These are phyloP conservation scores for Neoboletus brunneissimus DNA, from an alignment of 768 basidiomycete genomes.

Conservation along the genomic window DNA sequence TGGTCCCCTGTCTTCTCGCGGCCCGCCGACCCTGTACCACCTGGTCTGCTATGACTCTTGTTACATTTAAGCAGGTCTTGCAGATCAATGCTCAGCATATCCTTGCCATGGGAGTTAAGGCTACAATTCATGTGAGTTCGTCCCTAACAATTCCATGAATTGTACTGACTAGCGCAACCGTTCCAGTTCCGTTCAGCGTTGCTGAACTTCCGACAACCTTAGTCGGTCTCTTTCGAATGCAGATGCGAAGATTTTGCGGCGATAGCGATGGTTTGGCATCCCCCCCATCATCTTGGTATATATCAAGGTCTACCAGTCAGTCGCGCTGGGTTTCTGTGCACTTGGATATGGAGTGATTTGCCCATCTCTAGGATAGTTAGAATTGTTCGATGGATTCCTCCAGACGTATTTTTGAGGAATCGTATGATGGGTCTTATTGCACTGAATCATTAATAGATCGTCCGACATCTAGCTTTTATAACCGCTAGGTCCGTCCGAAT, in stretches of 20 bases:
- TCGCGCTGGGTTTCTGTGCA: too few species aligned
- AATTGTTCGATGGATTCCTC: not conserved
- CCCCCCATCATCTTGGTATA: too few species aligned
- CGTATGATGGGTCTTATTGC: not conserved
- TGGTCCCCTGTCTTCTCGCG: not conserved
- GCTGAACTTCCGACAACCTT: not conserved
- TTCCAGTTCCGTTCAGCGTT: not conserved
- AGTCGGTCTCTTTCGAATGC: slow-evolving; percentile 7
- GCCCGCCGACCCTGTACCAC: not conserved
- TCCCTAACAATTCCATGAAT: not conserved
- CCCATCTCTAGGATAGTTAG: not conserved
- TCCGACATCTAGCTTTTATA: not conserved
- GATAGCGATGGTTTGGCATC: not conserved
- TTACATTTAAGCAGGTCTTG: not conserved
- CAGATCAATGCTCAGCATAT: not conserved
- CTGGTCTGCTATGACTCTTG: not conserved
- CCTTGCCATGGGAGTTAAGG: not conserved
- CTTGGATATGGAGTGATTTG: not conserved
- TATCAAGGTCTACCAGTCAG: too few species aligned
- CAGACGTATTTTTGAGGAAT: not conserved
- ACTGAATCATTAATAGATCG: not conserved
- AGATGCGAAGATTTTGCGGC: slow-evolving; percentile 13
- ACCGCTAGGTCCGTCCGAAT: slow-evolving; percentile 10
- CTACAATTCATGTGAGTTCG: not conserved
- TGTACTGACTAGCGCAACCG: too few species aligned